Conservation (phyloP, 768 basidiomycete genomes). For the Cubamyces sp. region DNA sequence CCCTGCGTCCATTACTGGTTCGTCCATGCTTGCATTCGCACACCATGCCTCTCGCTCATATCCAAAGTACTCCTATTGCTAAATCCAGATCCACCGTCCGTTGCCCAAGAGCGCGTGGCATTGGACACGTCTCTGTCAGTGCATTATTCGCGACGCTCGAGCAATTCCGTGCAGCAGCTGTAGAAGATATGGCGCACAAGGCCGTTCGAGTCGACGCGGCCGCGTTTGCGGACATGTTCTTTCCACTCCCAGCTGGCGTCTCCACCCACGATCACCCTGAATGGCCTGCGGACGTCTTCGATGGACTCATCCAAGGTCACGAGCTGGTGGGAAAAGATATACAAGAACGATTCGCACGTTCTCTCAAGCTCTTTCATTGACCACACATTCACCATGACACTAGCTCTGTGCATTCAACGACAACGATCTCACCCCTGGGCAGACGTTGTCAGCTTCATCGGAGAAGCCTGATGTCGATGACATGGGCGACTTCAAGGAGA, state of each 20-base stretch:
- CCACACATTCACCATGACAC: too few relatives aligned
- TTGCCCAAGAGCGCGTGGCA: too few relatives aligned
- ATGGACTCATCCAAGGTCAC: not conserved
- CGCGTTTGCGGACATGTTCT: not conserved
- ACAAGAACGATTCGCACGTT: not conserved
- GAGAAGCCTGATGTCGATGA: not conserved
- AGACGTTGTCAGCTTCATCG: not conserved
- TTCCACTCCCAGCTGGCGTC: not conserved
- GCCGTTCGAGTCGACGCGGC: not conserved
- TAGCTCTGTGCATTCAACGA: not conserved
- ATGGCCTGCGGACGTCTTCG: not conserved
- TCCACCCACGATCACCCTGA: not conserved
- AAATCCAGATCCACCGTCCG: too few relatives aligned
- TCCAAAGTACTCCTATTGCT: too few relatives aligned
- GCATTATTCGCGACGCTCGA: too few relatives aligned
- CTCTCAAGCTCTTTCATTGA: not conserved
- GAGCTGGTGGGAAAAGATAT: not conserved
- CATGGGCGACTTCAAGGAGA: not conserved
- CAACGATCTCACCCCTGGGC: not conserved
- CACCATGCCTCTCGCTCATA: too few relatives aligned
- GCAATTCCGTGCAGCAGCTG: not conserved
- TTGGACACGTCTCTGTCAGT: too few relatives aligned
- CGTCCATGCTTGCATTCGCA: too few relatives aligned
- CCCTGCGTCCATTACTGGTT: too few relatives aligned
- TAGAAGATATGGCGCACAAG: slow-evolving; percentile 14